Base-by-base conservation (phyloP, 305 asterid species). In the Ilex paraguariensis region DNA sequence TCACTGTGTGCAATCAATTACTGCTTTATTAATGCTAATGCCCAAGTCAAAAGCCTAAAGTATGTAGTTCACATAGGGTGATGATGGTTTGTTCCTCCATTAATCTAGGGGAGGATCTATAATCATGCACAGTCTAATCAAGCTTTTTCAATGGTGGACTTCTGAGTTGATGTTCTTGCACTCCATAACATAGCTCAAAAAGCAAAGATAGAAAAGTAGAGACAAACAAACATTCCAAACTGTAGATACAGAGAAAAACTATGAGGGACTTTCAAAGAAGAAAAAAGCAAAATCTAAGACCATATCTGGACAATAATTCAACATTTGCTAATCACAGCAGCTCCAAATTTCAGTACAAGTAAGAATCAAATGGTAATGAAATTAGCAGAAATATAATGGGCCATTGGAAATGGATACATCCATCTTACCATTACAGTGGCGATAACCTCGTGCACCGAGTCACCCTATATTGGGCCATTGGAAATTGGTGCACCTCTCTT, bases 401-500 rank as follows among this genome's bases (percentile, higher is more conserved):
- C 73, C 70, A 6, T 64, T 77, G n/a, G 87, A 63, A 66, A 81
- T 64, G 28, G 79, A 78, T 21, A 77, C 66, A 60, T 69, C 75
- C 75, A 75, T 79, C 75, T 75, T 79, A 42, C 48, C 11, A 70
- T 62, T 56, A 21, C 28, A 21, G 28, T 21, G 28, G 28, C 28
- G 28, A 21, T 21, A 21, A 21, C 28, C 28, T 21, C 28, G 28
- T 21, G 28, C 28, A 21, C 28, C 28, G 28, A 21, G 28, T 21
- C 28, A 2, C 28, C 28, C 2, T 21, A 73, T 31, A 77, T 66
- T 3, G 69, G 40, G 5, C 73, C 70, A 6, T 64, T 75, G n/a
- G 87, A 63, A 64, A 81, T 64, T 36, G 79, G 79, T 21, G 78
- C 66, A 60, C 70, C 73, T 77, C 77, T 79, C 74, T 76, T 79